Base-by-base conservation (phyloP, 805 yeast species). In the Wickerhamomyces strasburgensis region DNA sequence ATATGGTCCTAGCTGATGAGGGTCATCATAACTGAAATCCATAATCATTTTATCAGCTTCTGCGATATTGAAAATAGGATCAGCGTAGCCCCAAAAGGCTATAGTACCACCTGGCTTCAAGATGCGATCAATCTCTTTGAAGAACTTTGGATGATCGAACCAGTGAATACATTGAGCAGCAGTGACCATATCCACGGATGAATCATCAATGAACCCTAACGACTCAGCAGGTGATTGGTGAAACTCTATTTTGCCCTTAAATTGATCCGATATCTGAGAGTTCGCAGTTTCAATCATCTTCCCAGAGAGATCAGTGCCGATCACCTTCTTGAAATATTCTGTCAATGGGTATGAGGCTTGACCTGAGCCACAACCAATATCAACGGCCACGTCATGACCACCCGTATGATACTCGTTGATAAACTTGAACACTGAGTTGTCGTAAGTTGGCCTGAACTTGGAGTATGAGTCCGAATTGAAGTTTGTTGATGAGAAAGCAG, bases 121-220 rank as follows among this genome's bases (percentile, higher is more conserved):
- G 11, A 76, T 61, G 5, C 74, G 50, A 15, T 63, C 58, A 2
- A 73, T 66, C 41, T 73, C 76, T 5, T 57, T 49, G 53, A 76
- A 78, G 54, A 79, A 80, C 19, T 47, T 46, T 0, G 64, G 61
- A 40, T 74, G 80, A 38, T 80, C 69, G 39, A 85, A 73, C 95
- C 96, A 88, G 59, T 88, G 96, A n/a, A 73, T 76, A 40, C 88
- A 82, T 54, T 88, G 88, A 0, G 89, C 95, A n/a, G 80, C 84
- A 3, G 87, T 72, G 11, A 86, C 65, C 48, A 86, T 42, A 53
- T 83, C 94, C 6, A 78, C 73, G 0, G 74, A 33, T 50, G 47
- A 36, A 62, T 52, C 56, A 60, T 67, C 26, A 25, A 38, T 21
- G 52, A 48, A 60, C 51, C 53, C 18, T 30, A 43, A 10, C 23